Evolutionary conservation across 2,329 filamentous ascomycete species (phyloP).

Genomic region (Stemphylium lycopersici): DNA sequence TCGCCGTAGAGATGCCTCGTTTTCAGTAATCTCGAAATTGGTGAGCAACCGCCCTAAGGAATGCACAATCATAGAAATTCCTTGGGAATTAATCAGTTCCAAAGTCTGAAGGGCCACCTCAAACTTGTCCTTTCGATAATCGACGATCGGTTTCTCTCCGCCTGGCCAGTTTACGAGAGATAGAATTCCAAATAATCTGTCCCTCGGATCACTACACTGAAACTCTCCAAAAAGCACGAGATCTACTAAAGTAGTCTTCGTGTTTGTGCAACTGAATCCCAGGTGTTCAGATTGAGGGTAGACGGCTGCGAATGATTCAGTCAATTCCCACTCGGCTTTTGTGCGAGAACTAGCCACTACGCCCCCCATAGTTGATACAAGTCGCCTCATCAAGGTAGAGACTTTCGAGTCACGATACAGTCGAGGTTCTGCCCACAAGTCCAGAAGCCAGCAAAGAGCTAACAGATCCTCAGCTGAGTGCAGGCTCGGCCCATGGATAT

Average conservation of each 20-base stretch:
- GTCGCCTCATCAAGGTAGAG: rapidly evolving
- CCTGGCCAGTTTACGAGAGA: background rate
- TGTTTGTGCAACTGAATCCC: background rate
- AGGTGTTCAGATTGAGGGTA: background rate
- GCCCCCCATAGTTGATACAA: background rate
- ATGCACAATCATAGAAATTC: too few species aligned
- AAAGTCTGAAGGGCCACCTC: background rate
- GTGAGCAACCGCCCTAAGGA: too few species aligned
- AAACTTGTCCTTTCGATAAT: background rate
- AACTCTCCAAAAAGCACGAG: background rate
- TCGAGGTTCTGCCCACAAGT: background rate
- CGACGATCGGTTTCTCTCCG: background rate
- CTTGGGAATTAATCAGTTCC: too few species aligned
- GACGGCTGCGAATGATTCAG: too few species aligned
- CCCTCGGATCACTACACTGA: background rate
- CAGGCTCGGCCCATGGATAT: background rate
- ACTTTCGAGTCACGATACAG: rapidly evolving
- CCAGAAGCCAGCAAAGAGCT: rapidly evolving
- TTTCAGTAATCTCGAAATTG: background rate
- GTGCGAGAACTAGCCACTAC: background rate
- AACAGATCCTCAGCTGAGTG: background rate
- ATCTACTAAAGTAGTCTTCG: too few species aligned
- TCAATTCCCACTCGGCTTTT: too few species aligned
- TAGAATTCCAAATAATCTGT: background rate
- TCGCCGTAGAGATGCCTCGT: background rate